Evolutionary conservation across 202 grass and related monocot species (phyloP), one percentile per base, ranked within the genome.

Genomic region (Elaeis oleifera): DNA sequence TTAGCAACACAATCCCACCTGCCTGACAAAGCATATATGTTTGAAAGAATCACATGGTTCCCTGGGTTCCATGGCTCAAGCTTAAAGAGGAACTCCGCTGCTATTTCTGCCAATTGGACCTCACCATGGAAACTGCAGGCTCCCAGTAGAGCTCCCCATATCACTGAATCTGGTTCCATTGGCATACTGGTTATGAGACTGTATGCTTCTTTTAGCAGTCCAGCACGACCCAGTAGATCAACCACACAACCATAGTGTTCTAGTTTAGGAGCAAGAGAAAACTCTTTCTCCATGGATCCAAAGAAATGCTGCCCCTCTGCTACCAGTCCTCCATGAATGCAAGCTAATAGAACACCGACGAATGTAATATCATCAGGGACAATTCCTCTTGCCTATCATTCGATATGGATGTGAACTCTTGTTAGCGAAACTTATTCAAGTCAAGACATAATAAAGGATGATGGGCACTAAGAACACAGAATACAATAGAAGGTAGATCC

Each of bases 1-100:
- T 18, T 53, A 49, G 83, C 70, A 65, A 90, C 87, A 75, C 72
- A 60, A 0, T 77, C 74, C 59, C 82, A 73, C 51, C 51, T 63
- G 50, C 70, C 49, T 36, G 51, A 63, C 23, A 19, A 63, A 6
- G 70, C 70, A 73, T 73, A 73, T 54, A 73, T 55, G 23, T 73
- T 73, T 2, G 70, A 61, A 39, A 73, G 70, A 44, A 73, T 73
- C 13, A 73, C 70, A 62, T 48, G 50, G 59, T 73, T 73, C 54
- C 70, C 70, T 5, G 70, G 5, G 18, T 73, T 73, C 70, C 59
- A 73, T 3, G 70, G 70, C 18, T 73, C 70, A 23, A 73, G 70
- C 28, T 73, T 63, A 48, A 54, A 73, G 25, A 73, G 70, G 26
- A 54, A 73, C 9, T 23, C 50, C 17, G 51, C 59, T 18, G 70